Percentiles rank a stretch among this genome's conserved stretches.
phyloP scores from a whole-genome alignment of 2,329 filamentous ascomycete genomes.

The Colletotrichum camelliae region DNA sequence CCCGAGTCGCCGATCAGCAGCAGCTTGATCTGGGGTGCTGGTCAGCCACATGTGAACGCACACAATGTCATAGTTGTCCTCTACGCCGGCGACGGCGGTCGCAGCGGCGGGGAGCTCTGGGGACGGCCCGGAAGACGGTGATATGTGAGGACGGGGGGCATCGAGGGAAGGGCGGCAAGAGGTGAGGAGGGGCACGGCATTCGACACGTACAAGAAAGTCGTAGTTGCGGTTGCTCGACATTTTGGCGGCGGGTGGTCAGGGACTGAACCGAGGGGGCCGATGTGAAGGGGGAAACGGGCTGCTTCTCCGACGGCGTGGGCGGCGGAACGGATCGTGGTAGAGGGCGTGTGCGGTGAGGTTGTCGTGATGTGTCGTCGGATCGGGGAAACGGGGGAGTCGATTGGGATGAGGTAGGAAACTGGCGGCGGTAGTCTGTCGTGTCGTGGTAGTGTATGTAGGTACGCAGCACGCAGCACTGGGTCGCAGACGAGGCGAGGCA shows the following conservation, averaged over 20 bases:
- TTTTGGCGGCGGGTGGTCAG: slow-evolving; percentile 49
- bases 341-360: background rate
- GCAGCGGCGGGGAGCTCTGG: background rate
- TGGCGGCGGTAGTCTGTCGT: slow-evolving; percentile 1
- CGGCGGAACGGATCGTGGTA: background rate
- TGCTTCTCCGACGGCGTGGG: background rate
- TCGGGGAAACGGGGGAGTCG: slow-evolving; percentile 1
- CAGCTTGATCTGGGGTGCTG: slow-evolving; percentile 80
- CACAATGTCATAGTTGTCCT: slow-evolving; percentile 7
- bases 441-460: slow-evolving; percentile 1
- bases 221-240: slow-evolving; percentile 99
- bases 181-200: slow-evolving; percentile 25
- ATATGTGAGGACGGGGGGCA: background rate
- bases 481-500: slow-evolving; percentile 10
- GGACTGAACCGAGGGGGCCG: slow-evolving; percentile 17
- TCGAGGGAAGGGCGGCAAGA: slow-evolving; percentile 3
- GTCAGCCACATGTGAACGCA: slow-evolving; percentile 23
- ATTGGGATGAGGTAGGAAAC: slow-evolving; percentile 9
- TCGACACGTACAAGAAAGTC: slow-evolving; percentile 85
- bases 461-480: slow-evolving; percentile 3
- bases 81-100: slow-evolving; percentile 1
- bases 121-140: background rate
- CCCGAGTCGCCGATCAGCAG: slow-evolving; percentile 96
- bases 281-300: background rate
- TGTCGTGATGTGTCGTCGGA: slow-evolving; percentile 19